Evolutionary conservation across 208 protist genomes (phyloP).

Genomic region (Trypanosoma platydactyli): DNA sequence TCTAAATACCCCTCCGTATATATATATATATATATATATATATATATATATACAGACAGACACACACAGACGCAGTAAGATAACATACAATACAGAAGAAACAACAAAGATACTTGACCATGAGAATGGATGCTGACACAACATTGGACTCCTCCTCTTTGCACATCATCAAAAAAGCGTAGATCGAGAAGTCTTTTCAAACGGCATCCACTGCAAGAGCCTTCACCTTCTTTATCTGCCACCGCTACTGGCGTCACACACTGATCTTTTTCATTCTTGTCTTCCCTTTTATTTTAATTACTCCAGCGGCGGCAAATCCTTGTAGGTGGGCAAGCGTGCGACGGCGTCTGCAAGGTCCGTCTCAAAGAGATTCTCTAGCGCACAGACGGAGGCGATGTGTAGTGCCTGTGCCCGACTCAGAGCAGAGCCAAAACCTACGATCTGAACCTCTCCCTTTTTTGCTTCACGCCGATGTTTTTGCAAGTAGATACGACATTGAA

Average conservation of each 20-base stretch:
- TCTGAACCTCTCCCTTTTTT: conserved; percentile 57
- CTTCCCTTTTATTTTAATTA: conserved; percentile 20
- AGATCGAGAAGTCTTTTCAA: too few relatives aligned
- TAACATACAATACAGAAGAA: conserved; percentile 12
- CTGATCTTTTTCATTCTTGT: conserved; percentile 13
- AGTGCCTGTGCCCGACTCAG: conserved; percentile 46
- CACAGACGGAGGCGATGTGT: conserved; percentile 50
- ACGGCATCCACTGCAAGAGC: not conserved
- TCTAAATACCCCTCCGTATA: not conserved
- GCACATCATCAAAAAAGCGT: too few relatives aligned
- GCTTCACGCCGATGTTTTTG: conserved; percentile 44
- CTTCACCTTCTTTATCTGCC: conserved; percentile 18
- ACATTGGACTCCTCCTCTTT: too few relatives aligned
- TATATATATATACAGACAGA: not conserved
- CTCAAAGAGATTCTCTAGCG: conserved; percentile 47
- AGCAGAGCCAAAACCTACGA: conserved; percentile 66
- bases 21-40: not conserved
- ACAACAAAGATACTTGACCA: too few relatives aligned
- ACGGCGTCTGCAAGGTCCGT: conserved; percentile 27
- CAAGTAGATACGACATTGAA: conserved; percentile 74
- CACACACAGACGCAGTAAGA: not conserved
- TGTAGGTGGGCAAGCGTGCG: conserved; percentile 21
- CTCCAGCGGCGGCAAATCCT: conserved; percentile 23
- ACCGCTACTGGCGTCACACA: not conserved
- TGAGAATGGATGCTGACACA: too few relatives aligned